A percentile compares a stretch with the other conserved stretches of the same genome.
These are phyloP conservation scores for Saccharum spontaneum DNA, from an alignment of 176 grass and related monocot genomes.

Conservation along the genomic window DNA sequence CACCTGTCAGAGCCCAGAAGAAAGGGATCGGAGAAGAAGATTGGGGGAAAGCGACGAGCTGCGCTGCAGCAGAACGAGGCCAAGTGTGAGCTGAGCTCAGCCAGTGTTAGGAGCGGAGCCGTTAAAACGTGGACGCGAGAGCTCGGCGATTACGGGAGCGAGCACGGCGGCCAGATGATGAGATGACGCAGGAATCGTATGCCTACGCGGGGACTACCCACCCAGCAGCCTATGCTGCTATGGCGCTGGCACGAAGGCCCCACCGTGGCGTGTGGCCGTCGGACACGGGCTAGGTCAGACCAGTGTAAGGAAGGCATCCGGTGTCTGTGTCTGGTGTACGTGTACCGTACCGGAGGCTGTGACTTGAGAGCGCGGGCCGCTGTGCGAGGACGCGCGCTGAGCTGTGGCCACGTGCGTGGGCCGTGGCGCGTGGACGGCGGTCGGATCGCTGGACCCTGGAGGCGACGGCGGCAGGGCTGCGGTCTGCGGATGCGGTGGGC, in stretches of 20 bases:
- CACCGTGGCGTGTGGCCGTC: slow-evolving; percentile 10
- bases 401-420: slow-evolving; percentile 36
- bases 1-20: slow-evolving; percentile 18
- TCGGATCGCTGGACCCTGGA: neutral
- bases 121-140: slow-evolving; percentile 10
- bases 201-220: neutral
- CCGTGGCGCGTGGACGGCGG: neutral
- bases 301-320: slow-evolving; percentile 22
- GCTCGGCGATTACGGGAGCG: neutral
- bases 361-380: neutral
- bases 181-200: slow-evolving; percentile 27
- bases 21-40: neutral
- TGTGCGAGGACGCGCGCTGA: neutral
- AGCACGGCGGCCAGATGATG: neutral
- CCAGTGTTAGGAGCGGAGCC: neutral
- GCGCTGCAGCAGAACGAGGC: neutral
- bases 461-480: neutral
- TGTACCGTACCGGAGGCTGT: neutral
- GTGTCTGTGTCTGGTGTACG: slow-evolving; percentile 2
- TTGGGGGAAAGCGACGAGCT: neutral
- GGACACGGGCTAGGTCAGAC: neutral
- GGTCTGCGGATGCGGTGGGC: neutral
- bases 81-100: slow-evolving; percentile 3
- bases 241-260: neutral
- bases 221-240: neutral